phyloP scores from a whole-genome alignment of 257 asterid genomes.

The Linderniella brevidens region DNA sequence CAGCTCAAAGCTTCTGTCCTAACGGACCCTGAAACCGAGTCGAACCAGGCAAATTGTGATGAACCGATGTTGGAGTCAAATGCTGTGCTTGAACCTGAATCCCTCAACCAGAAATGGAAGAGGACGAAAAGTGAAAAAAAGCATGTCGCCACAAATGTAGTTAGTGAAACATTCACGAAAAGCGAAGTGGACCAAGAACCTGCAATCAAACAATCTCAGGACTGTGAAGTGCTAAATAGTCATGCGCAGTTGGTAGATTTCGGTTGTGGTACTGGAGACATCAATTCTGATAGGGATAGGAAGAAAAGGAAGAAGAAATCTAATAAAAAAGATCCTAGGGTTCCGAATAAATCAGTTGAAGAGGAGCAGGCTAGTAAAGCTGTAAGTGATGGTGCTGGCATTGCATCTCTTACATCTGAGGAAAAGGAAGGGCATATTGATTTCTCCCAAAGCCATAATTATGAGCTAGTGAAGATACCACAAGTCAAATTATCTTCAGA shows the following conservation, averaged over 20 bases:
- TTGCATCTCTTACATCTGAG: slow-evolving; percentile 9
- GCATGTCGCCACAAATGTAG: no score
- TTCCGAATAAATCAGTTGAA: slow-evolving; percentile 14
- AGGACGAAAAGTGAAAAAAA: no score
- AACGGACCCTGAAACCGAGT: no score
- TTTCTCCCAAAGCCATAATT: slow-evolving; percentile 8
- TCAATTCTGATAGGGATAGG: slow-evolving; percentile 18
- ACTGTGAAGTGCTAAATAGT: slow-evolving; percentile 10
- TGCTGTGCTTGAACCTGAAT: no score
- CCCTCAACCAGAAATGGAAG: no score
- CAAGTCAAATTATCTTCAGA: slow-evolving; percentile 8
- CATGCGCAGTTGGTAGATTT: slow-evolving; percentile 11
- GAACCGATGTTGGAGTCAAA: no score
- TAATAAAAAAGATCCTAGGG: slow-evolving; percentile 14
- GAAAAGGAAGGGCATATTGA: slow-evolving; percentile 11
- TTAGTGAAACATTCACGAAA: no score
- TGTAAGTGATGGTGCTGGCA: slow-evolving; percentile 11
- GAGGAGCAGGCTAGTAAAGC: slow-evolving; percentile 13
- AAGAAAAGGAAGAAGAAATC: slow-evolving; percentile 23
- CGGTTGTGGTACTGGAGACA: slow-evolving; percentile 13
- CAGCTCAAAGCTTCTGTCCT: no score
- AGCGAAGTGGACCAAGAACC: slow-evolving; percentile 11
- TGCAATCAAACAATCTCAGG: not conserved
- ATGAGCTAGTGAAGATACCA: slow-evolving; percentile 10
- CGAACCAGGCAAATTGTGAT: no score